Evolutionary conservation across 495 filamentous ascomycete species (phyloP).

Genomic region (Penicillium bovifimosum): DNA sequence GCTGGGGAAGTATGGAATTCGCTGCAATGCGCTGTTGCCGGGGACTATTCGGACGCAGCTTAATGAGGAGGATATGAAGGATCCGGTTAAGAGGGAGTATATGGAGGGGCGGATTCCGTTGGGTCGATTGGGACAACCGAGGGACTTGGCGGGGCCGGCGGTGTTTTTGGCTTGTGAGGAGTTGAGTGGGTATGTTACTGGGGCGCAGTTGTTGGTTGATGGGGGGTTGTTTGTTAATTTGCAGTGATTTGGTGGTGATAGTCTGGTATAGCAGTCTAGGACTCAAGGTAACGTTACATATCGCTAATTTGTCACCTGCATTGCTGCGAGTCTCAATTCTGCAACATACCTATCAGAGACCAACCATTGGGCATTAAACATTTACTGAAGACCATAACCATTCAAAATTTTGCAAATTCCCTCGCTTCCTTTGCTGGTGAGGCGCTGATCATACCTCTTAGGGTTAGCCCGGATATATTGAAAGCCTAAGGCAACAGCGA

Average conservation of each 20-base stretch:
- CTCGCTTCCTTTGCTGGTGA: too few relatives aligned
- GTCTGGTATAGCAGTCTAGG: neutral
- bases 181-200: slow-evolving; percentile 74
- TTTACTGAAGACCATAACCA: too few relatives aligned
- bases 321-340: too few relatives aligned
- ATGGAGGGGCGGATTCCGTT: slow-evolving; percentile 83
- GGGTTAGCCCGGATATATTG: too few relatives aligned
- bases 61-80: slow-evolving; percentile 72
- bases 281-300: too few relatives aligned
- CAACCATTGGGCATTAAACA: too few relatives aligned
- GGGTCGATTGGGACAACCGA: slow-evolving; percentile 62
- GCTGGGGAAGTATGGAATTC: slow-evolving; percentile 66
- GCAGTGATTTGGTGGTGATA: slow-evolving; percentile 36
- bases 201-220: slow-evolving; percentile 80
- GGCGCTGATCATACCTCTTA: too few relatives aligned
- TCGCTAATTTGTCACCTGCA: too few relatives aligned
- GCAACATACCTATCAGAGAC: too few relatives aligned
- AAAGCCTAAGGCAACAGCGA: neutral
- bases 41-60: slow-evolving; percentile 83
- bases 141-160: slow-evolving; percentile 74
- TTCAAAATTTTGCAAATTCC: too few relatives aligned
- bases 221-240: slow-evolving; percentile 71
- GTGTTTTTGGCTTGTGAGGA: slow-evolving; percentile 78
- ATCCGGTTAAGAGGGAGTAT: slow-evolving; percentile 65
- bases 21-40: slow-evolving; percentile 82